Percentiles rank a stretch among this genome's conserved stretches.
These are phyloP conservation scores for Penicillium chermesinum DNA, from an alignment of 495 filamentous ascomycete genomes.

Conservation along the genomic window DNA sequence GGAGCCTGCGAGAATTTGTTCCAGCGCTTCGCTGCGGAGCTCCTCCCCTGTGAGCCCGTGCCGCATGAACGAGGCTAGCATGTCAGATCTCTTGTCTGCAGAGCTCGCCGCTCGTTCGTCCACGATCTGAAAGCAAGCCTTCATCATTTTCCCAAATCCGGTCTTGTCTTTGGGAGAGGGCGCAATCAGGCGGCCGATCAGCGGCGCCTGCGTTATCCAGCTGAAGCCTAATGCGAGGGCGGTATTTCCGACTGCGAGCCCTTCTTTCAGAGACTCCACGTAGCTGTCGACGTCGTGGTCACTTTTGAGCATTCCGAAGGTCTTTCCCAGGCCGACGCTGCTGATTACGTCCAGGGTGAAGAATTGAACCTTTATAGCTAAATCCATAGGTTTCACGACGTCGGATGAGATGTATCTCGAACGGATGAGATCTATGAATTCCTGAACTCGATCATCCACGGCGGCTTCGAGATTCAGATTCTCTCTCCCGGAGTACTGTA, in stretches of 20 bases:
- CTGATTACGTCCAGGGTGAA: slow-evolving; percentile 45
- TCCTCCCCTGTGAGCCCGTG: slow-evolving; percentile 32
- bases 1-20: slow-evolving; percentile 51
- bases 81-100: slow-evolving; percentile 23
- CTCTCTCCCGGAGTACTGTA: slow-evolving; percentile 40
- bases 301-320: slow-evolving; percentile 35
- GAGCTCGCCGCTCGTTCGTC: slow-evolving; percentile 17
- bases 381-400: slow-evolving; percentile 28
- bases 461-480: slow-evolving; percentile 29
- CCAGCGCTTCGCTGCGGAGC: slow-evolving; percentile 26
- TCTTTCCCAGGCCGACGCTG: slow-evolving; percentile 36
- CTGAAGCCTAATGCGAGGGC: slow-evolving; percentile 18
- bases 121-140: slow-evolving; percentile 14
- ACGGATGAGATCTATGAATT: slow-evolving; percentile 25
- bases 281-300: slow-evolving; percentile 49
- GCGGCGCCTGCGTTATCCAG: slow-evolving; percentile 18
- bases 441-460: slow-evolving; percentile 26
- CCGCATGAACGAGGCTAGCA: slow-evolving; percentile 34
- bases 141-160: slow-evolving; percentile 31
- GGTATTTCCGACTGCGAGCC: slow-evolving; percentile 18
- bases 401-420: slow-evolving; percentile 26
- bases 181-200: slow-evolving; percentile 20
- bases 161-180: slow-evolving; percentile 27
- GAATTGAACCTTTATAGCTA: slow-evolving; percentile 35
- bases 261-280: slow-evolving; percentile 32